phyloP scores from a whole-genome alignment of 768 basidiomycete species.

The Lactarius indigo region DNA sequence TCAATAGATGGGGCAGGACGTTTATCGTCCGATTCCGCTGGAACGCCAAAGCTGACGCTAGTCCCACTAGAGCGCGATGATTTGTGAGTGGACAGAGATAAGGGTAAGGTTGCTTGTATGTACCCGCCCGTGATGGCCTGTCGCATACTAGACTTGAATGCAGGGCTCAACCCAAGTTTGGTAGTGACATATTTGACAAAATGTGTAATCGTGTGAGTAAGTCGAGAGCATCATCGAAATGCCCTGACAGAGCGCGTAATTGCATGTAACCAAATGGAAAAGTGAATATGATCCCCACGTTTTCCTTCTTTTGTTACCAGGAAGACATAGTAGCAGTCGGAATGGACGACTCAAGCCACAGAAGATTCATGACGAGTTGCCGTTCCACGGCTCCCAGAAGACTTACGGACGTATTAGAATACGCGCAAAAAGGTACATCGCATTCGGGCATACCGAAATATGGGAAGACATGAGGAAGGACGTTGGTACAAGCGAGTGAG shows the following conservation, averaged over 20 bases:
- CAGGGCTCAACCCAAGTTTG: conserved; percentile 67
- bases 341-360: conserved; percentile 83
- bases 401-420: conserved; percentile 36
- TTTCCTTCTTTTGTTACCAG: conserved; percentile 71
- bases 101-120: conserved; percentile 26
- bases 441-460: conserved; percentile 63
- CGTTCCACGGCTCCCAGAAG: conserved; percentile 74
- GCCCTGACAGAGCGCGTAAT: conserved; percentile 40
- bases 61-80: conserved; percentile 48
- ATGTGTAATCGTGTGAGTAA: conserved; percentile 70
- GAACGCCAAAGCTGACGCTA: conserved; percentile 81
- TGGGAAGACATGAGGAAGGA: conserved; percentile 85
- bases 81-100: conserved; percentile 3
- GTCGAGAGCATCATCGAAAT: conserved; percentile 65
- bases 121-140: conserved; percentile 89
- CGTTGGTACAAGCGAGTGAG: conserved; percentile 76
- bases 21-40: conserved; percentile 63
- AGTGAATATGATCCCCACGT: conserved; percentile 42
- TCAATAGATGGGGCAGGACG: conserved; percentile 51
- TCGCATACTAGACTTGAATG: conserved; percentile 76
- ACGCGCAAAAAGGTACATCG: background rate
- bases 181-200: conserved; percentile 48
- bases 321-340: conserved; percentile 62
- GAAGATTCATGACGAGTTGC: conserved; percentile 80
- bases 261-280: conserved; percentile 10